Evolutionary conservation across 495 filamentous ascomycete species (phyloP), one percentile per base, ranked within the genome.

Genomic region (Annulohypoxylon bovei): DNA sequence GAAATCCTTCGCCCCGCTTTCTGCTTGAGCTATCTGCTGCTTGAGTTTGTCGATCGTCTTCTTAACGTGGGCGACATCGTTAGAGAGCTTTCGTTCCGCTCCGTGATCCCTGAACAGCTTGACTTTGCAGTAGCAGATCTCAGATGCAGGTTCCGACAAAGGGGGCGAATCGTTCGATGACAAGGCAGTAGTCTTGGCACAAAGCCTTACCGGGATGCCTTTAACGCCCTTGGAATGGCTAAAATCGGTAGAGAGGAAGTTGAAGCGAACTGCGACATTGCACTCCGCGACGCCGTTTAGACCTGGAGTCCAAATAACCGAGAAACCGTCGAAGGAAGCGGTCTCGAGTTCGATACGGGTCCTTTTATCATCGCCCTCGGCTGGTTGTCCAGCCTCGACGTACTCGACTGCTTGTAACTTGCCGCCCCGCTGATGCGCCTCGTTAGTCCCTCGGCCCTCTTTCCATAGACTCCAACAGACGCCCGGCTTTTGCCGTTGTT

Each of bases 211-310:
- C 0, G 95, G 93, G 60, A 97, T 96, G 16, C 95, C 95, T 77
- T 98, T 98, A 28, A 99, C 95, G 28, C 95, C 95, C 71, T 99
- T 98, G 6, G 95, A 98, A 73, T 97, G 94, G 76, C 94, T 98
- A 76, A 98, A 99, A 75, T 99, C 95, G 11, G 95, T 99, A 0
- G 95, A 99, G 0, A 98, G 85, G 75, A 99, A 99, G 78, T 99
- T 98, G 85, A 98, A 99, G 47, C 94, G 92, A 14, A 98, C 92
- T 12, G 93, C 88, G 33, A 99, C 87, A 25, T 85, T 89, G 79
- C 92, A 95, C 56, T 97, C 91, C 6, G 90, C 81, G 1, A 80
- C 71, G 0, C 86, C 87, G 56, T 85, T 86, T 23, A 86, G 73
- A 20, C 88, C 86, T 0, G 92, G 89, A 1, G 88, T 92, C 95